Evolutionary conservation across 2,329 filamentous ascomycete genomes (phyloP).

Genomic region (Nothophoma quercina): DNA sequence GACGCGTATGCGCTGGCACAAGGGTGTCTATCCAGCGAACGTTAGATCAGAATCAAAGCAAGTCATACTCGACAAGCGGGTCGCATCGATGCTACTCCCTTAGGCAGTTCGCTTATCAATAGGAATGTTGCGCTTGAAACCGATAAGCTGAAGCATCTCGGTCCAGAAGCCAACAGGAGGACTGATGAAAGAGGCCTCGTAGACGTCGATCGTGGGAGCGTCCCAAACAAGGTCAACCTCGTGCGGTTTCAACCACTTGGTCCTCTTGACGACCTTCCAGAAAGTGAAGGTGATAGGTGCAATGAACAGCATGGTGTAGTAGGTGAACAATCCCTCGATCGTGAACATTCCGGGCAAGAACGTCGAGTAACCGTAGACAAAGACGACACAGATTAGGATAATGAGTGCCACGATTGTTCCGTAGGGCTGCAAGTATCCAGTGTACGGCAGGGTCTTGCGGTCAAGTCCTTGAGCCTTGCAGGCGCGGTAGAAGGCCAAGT

Average conservation of each 20-base stretch:
- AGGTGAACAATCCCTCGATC: constrained; percentile 60
- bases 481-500: constrained; percentile 65
- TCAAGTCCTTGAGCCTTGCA: constrained; percentile 57
- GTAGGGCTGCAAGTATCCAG: constrained; percentile 58
- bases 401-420: constrained; percentile 59
- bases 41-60: constrained; percentile 17
- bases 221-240: constrained; percentile 59
- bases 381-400: constrained; percentile 59
- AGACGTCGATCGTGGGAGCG: constrained; percentile 50
- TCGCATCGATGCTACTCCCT: not conserved
- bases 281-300: constrained; percentile 61
- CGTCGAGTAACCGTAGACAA: constrained; percentile 63
- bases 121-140: constrained; percentile 39
- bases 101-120: constrained; percentile 41
- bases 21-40: constrained; percentile 22
- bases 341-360: constrained; percentile 58
- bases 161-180: constrained; percentile 48
- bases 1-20: constrained; percentile 12
- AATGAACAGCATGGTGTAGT: constrained; percentile 62
- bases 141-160: constrained; percentile 46
- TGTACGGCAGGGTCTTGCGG: constrained; percentile 58
- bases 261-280: constrained; percentile 71
- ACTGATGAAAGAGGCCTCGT: constrained; percentile 52
- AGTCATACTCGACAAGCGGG: not conserved
- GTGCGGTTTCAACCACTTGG: constrained; percentile 58